Evolutionary conservation across 1,139 yeast species (phyloP).

Genomic region (Suhomyces ambrosiae): DNA sequence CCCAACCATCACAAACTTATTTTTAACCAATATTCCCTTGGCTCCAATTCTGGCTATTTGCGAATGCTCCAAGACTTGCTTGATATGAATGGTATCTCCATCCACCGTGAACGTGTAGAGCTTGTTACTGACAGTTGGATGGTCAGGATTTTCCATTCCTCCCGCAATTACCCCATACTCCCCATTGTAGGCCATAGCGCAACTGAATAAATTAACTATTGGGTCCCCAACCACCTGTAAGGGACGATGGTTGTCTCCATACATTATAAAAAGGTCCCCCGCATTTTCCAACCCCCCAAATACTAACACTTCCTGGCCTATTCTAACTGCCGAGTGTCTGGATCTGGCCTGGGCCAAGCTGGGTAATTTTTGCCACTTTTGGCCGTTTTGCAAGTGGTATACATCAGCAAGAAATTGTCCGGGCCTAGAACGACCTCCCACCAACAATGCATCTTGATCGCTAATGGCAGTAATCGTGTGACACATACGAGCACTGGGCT

Average conservation of each 20-base stretch:
- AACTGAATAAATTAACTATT: conserved; percentile 26
- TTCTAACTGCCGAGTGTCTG: conserved; percentile 53
- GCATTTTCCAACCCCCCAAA: conserved; percentile 51
- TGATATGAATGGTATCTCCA: conserved; percentile 12
- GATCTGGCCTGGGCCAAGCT: conserved; percentile 50
- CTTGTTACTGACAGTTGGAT: conserved; percentile 36
- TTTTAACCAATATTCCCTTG: conserved; percentile 27
- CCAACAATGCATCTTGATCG: conserved; percentile 33
- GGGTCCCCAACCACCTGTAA: conserved; percentile 19
- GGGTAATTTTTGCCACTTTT: conserved; percentile 36
- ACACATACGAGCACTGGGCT: conserved; percentile 57
- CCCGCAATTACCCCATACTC: conserved; percentile 53
- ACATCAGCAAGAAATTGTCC: conserved; percentile 41
- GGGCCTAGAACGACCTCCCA: conserved; percentile 76
- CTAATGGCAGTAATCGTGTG: conserved; percentile 51
- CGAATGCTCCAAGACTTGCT: conserved; percentile 13
- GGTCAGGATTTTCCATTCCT: conserved; percentile 45
- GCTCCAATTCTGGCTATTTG: conserved; percentile 53
- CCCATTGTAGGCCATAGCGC: conserved; percentile 39
- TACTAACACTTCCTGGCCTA: conserved; percentile 43
- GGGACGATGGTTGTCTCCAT: conserved; percentile 20
- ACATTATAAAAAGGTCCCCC: conserved; percentile 21
- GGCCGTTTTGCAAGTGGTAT: conserved; percentile 38
- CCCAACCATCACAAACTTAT: conserved; percentile 53
- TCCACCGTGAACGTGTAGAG: conserved; percentile 36